These are phyloP conservation scores for Clarkia xantiana DNA, from an alignment of 345 rosid species.

Conservation along the genomic window DNA sequence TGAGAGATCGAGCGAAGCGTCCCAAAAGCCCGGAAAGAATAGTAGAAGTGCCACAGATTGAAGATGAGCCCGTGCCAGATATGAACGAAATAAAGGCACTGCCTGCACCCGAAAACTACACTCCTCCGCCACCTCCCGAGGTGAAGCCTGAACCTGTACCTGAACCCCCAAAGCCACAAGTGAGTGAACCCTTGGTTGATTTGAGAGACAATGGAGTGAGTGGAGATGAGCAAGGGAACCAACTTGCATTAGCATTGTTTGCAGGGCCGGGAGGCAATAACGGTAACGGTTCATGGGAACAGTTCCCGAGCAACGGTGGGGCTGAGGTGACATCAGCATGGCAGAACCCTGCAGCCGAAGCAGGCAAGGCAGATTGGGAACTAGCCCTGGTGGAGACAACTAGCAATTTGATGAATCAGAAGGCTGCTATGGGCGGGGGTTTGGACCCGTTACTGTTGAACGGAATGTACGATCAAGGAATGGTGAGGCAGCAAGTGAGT, in stretches of 20 bases:
- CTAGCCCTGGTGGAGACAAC: slow-evolving; percentile 73
- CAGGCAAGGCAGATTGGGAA: slow-evolving; percentile 89
- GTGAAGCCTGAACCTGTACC: slow-evolving; percentile 23
- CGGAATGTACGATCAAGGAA: slow-evolving; percentile 90
- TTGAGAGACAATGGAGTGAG: slow-evolving; percentile 41
- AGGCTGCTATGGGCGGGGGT: slow-evolving; percentile 64
- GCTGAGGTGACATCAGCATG: slow-evolving; percentile 50
- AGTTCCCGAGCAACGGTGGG: slow-evolving; percentile 48
- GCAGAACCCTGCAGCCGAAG: slow-evolving; percentile 74
- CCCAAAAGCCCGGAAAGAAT: slow-evolving; percentile 45
- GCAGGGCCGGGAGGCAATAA: slow-evolving; percentile 24
- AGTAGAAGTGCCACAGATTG: slow-evolving; percentile 23
- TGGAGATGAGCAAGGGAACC: slow-evolving; percentile 77
- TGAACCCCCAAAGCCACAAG: slow-evolving; percentile 25
- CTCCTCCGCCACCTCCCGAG: slow-evolving; percentile 30
- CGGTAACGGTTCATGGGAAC: slow-evolving; percentile 69
- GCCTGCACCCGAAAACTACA: slow-evolving; percentile 40
- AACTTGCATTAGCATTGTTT: slow-evolving; percentile 63
- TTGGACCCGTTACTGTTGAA: slow-evolving; percentile 58
- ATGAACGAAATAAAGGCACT: slow-evolving; percentile 70
- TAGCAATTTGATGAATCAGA: slow-evolving; percentile 56
- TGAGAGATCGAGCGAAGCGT: slow-evolving; percentile 50
- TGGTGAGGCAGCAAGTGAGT: slow-evolving; percentile 69
- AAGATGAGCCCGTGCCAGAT: slow-evolving; percentile 12
- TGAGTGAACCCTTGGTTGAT: slow-evolving; percentile 47